Evolutionary conservation across 2,329 filamentous ascomycete genomes (phyloP), one percentile per base, ranked within the genome.

Genomic region (Colletotrichum scovillei): DNA sequence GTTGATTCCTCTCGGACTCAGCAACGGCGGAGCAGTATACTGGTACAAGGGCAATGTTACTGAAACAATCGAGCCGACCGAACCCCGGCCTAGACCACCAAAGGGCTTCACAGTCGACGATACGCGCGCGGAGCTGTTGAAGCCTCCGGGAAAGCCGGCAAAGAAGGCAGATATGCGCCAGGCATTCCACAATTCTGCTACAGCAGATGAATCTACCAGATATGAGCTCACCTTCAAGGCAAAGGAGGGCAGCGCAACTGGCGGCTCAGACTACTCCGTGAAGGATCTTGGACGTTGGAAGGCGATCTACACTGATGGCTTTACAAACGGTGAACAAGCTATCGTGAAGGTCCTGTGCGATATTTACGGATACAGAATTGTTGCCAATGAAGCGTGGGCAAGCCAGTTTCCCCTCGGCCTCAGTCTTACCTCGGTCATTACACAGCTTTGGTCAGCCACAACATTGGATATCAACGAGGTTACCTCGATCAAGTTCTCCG

Each of bases 41-140:
- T 66, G 52, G 63, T 66, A 57, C 52, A 66, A 30, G 28, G 63
- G 63, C 7, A 66, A 16, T 9, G 7, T 66, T 14, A 49, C 32
- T 16, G 5, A 58, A 16, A 42, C 4, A 19, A 24, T 28, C 22
- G 11, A n/a, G 6, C 63, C 63, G 7, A 30, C 52, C 9, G 53
- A 66, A 12, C n/a, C 1, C 9, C n/a, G 9, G 7, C 12, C n/a
- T 4, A n/a, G 12, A 26, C 32, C 30, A 24, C 63, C 63, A 6
- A 26, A 66, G 52, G 24, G 30, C 4, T 66, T 66, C 19, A 35
- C 14, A 4, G n/a, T 14, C 19, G 5, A 6, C 5, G 63, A 30
- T 16, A 35, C 22, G 22, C 30, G 30, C 22, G 12, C 22, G 24
- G 52, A 66, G 49, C 22, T 66, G 19, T 22, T 46, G 1, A 66